A percentile compares a stretch with the other conserved stretches of the same genome.
These are phyloP conservation scores for Peltaster fructicola DNA, from an alignment of 2,329 filamentous ascomycete species.

Conservation along the genomic window DNA sequence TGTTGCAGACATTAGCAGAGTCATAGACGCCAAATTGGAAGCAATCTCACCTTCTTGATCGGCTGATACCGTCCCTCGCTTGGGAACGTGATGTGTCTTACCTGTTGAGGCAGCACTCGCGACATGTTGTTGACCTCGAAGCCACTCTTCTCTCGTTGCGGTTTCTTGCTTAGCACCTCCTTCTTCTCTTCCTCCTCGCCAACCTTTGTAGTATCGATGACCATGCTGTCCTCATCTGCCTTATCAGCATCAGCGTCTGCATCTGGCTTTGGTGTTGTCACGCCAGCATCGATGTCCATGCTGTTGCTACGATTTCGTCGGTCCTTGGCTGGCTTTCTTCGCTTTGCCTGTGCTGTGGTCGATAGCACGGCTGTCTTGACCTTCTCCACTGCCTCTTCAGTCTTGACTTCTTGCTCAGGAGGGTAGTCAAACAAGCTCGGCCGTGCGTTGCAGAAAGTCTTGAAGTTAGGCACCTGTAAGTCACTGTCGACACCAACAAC, in stretches of 20 bases:
- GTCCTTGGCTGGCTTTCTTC: slow-evolving; percentile 86
- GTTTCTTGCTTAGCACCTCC: slow-evolving; percentile 44
- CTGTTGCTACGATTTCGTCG: slow-evolving; percentile 75
- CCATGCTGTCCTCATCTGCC: slow-evolving; percentile 60
- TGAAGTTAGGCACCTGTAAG: slow-evolving; percentile 82
- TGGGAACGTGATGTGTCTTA: slow-evolving; percentile 91
- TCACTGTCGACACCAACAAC: slow-evolving; percentile 91
- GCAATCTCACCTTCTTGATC: slow-evolving; percentile 70
- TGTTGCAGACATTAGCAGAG: no score
- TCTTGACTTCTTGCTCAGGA: slow-evolving; percentile 86
- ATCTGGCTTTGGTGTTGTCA: slow-evolving; percentile 51
- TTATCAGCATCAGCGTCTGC: slow-evolving; percentile 39
- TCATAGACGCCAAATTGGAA: no score
- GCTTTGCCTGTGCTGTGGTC: slow-evolving; percentile 91
- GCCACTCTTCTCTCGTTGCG: slow-evolving; percentile 88
- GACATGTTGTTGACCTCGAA: slow-evolving; percentile 97
- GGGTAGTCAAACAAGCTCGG: slow-evolving; percentile 97
- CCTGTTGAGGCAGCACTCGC: slow-evolving; percentile 73
- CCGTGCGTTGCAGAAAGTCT: slow-evolving; percentile 85
- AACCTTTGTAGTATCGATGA: slow-evolving; percentile 22
- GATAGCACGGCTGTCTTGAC: slow-evolving; percentile 92
- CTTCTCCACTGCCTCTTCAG: slow-evolving; percentile 81
- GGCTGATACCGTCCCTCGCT: slow-evolving; percentile 72
- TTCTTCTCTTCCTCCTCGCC: slow-evolving; percentile 41
- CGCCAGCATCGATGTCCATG: slow-evolving; percentile 81